Evolutionary conservation across 1,139 yeast species (phyloP).

Genomic region (Suhomyces bolitotheri): DNA sequence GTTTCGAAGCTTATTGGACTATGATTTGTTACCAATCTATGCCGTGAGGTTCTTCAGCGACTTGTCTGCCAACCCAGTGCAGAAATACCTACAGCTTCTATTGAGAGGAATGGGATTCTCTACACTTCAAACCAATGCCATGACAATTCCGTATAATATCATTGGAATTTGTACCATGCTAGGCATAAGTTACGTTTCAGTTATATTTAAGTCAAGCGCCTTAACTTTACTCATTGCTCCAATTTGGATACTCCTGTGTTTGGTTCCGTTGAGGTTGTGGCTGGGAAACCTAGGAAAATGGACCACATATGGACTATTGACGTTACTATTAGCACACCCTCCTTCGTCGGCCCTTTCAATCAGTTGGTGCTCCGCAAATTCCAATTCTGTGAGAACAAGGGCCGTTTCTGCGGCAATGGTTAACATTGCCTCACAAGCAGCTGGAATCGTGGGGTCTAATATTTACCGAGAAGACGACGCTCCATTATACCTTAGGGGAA

Average conservation of each 20-base stretch:
- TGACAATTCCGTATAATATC: constrained; percentile 22
- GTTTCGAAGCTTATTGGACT: constrained; percentile 22
- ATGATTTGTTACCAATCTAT: constrained; percentile 27
- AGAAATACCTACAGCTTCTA: constrained; percentile 18
- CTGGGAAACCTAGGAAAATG: constrained; percentile 19
- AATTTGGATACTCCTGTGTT: constrained; percentile 14
- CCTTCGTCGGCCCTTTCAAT: constrained; percentile 17
- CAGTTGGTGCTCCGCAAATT: constrained; percentile 21
- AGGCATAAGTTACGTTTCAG: constrained; percentile 14
- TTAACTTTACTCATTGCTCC: constrained; percentile 15
- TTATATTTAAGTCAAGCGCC: constrained; percentile 15
- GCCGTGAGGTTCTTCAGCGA: constrained; percentile 20
- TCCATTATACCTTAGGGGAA: constrained; percentile 19
- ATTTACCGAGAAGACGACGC: constrained; percentile 19
- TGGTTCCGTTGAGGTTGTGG: constrained; percentile 21
- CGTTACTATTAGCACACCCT: constrained; percentile 18
- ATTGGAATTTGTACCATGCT: constrained; percentile 19
- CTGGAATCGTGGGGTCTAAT: constrained; percentile 17
- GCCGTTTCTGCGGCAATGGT: constrained; percentile 23
- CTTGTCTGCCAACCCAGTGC: constrained; percentile 17
- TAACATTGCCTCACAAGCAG: constrained; percentile 19
- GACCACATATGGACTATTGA: constrained; percentile 22
- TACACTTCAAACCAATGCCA: constrained; percentile 22
- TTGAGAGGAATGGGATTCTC: constrained; percentile 21
- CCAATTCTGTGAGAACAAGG: constrained; percentile 19